Conservation (phyloP, 805 yeast species). For the Kurtzmaniella cleridarum region DNA sequence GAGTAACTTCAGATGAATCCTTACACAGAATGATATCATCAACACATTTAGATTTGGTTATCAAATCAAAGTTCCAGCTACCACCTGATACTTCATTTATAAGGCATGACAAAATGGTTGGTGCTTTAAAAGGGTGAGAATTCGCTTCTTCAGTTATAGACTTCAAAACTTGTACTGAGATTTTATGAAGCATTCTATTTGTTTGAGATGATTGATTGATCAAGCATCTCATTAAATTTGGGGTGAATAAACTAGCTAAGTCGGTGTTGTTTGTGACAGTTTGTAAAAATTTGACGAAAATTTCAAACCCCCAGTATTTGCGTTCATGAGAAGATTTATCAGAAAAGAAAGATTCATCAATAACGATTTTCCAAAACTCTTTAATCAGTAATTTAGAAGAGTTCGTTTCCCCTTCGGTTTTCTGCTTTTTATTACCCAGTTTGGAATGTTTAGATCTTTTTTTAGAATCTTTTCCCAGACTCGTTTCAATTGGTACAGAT, state of each 20-base stretch:
- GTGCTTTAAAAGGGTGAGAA: conserved; percentile 35
- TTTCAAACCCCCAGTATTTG: conserved; percentile 80
- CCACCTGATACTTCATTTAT: conserved; percentile 38
- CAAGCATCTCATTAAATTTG: conserved; percentile 64
- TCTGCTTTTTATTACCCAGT: conserved; percentile 5
- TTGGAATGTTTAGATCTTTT: conserved; percentile 15
- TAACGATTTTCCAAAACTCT: conserved; percentile 75
- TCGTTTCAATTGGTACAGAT: conserved; percentile 11
- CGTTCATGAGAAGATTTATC: conserved; percentile 78
- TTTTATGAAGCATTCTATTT: conserved; percentile 60
- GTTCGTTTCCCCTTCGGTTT: conserved; percentile 7
- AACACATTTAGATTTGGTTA: conserved; percentile 68
- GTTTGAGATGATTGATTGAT: conserved; percentile 70
- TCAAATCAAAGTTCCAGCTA: conserved; percentile 65
- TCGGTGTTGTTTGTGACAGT: conserved; percentile 12
- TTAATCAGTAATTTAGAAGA: conserved; percentile 27
- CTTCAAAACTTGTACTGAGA: conserved; percentile 51
- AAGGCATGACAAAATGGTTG: conserved; percentile 21
- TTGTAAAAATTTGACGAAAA: conserved; percentile 48
- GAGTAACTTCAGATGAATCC: conserved; percentile 13
- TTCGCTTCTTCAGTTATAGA: conserved; percentile 35
- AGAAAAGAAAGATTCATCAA: conserved; percentile 78
- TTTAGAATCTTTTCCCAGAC: conserved; percentile 11
- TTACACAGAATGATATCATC: conserved; percentile 21
- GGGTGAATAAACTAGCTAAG: conserved; percentile 41